Evolutionary conservation across 805 yeast genomes (phyloP).

Genomic region (Candida jianshihensis): DNA sequence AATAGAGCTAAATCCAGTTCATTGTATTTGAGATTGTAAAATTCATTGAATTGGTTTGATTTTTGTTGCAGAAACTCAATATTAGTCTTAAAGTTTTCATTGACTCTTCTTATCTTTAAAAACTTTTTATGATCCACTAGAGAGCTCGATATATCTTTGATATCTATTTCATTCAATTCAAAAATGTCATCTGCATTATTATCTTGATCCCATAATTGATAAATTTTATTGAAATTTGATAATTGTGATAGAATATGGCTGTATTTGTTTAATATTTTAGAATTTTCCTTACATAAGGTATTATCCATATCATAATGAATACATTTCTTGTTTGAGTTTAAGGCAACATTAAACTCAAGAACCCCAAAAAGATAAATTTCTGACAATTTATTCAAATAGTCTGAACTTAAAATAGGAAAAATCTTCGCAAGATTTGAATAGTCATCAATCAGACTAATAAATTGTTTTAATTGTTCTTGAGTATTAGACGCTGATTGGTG

Average conservation of each 20-base stretch:
- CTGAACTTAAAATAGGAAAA: conserved; percentile 21
- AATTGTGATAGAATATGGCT: conserved; percentile 25
- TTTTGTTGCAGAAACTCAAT: conserved; percentile 12
- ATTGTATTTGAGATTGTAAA: conserved; percentile 11
- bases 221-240: conserved; percentile 37
- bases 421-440: conserved; percentile 21
- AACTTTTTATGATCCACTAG: conserved; percentile 24
- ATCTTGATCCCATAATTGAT: conserved; percentile 29
- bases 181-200: conserved; percentile 28
- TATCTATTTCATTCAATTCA: conserved; percentile 36
- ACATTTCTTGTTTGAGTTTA: conserved; percentile 55
- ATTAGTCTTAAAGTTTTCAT: conserved; percentile 16
- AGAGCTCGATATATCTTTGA: conserved; percentile 29
- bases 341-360: conserved; percentile 44
- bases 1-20: conserved; percentile 26
- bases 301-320: conserved; percentile 73
- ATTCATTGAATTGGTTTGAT: conserved; percentile 13
- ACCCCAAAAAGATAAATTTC: conserved; percentile 43
- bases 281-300: conserved; percentile 45
- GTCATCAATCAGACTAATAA: conserved; percentile 19
- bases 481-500: conserved; percentile 9
- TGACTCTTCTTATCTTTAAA: conserved; percentile 16
- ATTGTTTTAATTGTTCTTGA: conserved; percentile 14
- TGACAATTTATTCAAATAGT: conserved; percentile 24
- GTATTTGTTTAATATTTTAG: conserved; percentile 47